A percentile compares a stretch with the other conserved stretches of the same genome.
These are phyloP conservation scores for Penicillium sp. DNA, from an alignment of 2,329 filamentous ascomycete species.

Conservation along the genomic window DNA sequence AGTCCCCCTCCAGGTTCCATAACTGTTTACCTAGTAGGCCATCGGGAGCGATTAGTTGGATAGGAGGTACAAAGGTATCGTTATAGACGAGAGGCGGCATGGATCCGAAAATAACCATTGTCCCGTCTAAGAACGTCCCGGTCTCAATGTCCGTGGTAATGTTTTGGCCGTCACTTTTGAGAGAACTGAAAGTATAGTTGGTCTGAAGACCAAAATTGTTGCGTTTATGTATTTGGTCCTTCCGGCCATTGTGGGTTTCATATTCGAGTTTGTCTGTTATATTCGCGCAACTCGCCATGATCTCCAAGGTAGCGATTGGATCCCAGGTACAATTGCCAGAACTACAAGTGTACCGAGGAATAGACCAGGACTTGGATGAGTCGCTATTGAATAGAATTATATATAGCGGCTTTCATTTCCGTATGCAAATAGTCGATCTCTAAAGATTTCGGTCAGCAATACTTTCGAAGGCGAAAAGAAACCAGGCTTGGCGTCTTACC, in stretches of 20 bases:
- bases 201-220: too few relatives aligned
- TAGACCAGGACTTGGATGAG: conserved; percentile 7
- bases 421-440: conserved; percentile 2
- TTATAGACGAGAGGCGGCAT: neutral
- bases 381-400: conserved; percentile 16
- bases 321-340: conserved; percentile 16
- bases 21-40: neutral
- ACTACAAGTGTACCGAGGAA: conserved; percentile 8
- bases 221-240: too few relatives aligned
- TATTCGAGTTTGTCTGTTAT: conserved; percentile 4
- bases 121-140: too few relatives aligned
- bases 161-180: too few relatives aligned
- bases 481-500: too few relatives aligned
- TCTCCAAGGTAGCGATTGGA: conserved; percentile 3
- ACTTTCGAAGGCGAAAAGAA: too few relatives aligned
- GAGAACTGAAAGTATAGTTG: too few relatives aligned
- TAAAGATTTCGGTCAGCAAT: neutral
- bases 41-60: conserved; percentile 3
- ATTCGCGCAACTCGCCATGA: conserved; percentile 7
- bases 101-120: too few relatives aligned
- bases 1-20: too few relatives aligned
- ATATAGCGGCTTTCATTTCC: conserved; percentile 11
- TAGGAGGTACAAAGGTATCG: neutral
- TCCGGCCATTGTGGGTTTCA: neutral
- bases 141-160: too few relatives aligned